Percentiles rank a stretch among this genome's conserved stretches.
Conservation (phyloP, 805 yeast genomes). For the Candida sphagnicola region DNA sequence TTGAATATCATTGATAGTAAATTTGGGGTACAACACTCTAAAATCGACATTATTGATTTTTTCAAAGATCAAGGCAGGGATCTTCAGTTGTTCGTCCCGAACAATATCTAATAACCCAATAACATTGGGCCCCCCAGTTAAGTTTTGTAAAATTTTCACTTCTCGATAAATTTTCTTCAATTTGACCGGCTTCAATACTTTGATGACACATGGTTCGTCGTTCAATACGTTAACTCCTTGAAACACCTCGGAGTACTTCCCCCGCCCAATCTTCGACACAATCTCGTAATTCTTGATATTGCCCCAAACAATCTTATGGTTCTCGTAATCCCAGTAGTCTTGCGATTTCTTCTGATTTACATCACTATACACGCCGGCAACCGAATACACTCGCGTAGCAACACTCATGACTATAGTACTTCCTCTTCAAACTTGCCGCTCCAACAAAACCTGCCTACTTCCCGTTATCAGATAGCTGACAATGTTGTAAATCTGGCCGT, state of each 20-base stretch:
- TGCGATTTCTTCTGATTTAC: conserved; percentile 64
- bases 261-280: conserved; percentile 81
- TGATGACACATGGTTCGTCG: conserved; percentile 68
- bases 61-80: conserved; percentile 87
- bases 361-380: conserved; percentile 64
- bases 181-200: conserved; percentile 89
- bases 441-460: too few relatives aligned
- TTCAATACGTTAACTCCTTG: conserved; percentile 71
- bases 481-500: too few relatives aligned
- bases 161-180: conserved; percentile 89
- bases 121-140: conserved; percentile 82
- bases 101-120: conserved; percentile 77
- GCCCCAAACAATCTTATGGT: conserved; percentile 43
- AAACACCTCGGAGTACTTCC: conserved; percentile 94
- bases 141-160: conserved; percentile 79
- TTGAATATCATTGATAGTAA: conserved; percentile 71
- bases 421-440: too few relatives aligned
- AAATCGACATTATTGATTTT: conserved; percentile 80
- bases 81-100: conserved; percentile 71
- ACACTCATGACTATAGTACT: conserved; percentile 19
- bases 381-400: conserved; percentile 22
- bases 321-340: conserved; percentile 86
- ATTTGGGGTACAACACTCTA: conserved; percentile 73
- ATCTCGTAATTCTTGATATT: conserved; percentile 61
- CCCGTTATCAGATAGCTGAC: too few relatives aligned